Evolutionary conservation across 2,329 filamentous ascomycete genomes (phyloP), one percentile per base, ranked within the genome.

Genomic region (Ophiocordyceps sinensis): DNA sequence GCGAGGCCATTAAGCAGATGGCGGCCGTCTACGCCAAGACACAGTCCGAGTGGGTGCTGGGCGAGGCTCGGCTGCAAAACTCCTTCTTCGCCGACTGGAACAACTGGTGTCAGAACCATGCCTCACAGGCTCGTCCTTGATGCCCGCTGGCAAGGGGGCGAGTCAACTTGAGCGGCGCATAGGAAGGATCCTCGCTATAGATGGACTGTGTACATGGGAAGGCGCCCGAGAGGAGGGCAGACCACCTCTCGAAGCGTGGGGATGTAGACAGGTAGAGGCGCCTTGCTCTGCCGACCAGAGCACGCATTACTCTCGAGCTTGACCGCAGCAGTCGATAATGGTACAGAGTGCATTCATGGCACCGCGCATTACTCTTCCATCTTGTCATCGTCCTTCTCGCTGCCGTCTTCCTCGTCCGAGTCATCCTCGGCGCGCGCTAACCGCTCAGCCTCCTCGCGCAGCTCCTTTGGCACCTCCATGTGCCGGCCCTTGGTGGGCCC

Each of bases 401-500:
- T 69, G 43, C 85, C 81, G 14, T 91, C 84, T 35, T 89, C 85
- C 47, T 94, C 88, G 21, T 94, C 86, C 26, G 79, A 82, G 54
- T 94, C 87, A 52, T 94, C 68, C 41, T 84, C 78, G 64, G 85
- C 87, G 77, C 91, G 94, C 40, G 91, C 91, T 65, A 89, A 75
- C 62, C 78, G 80, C 72, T 95, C 86, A 13, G 91, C 91, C 68
- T 96, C 89, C 60, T 94, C 87, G 44, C 81, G 70, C 53, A 98
- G 64, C 50, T 87, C 83, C 70, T 85, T 88, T 43, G 91, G 91
- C 44, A 98, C 91, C 64, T 94, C 86, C 63, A 89, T 75, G 59
- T 98, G 91, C 54, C 81, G 78, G 47, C 91, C 91, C 68, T 93
- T 89, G 47, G 88, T 96, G 30, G 88, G 87, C 5, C 88, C 89